Conservation (phyloP, 176 grass and related monocot species). For the Eleusine indica region DNA sequence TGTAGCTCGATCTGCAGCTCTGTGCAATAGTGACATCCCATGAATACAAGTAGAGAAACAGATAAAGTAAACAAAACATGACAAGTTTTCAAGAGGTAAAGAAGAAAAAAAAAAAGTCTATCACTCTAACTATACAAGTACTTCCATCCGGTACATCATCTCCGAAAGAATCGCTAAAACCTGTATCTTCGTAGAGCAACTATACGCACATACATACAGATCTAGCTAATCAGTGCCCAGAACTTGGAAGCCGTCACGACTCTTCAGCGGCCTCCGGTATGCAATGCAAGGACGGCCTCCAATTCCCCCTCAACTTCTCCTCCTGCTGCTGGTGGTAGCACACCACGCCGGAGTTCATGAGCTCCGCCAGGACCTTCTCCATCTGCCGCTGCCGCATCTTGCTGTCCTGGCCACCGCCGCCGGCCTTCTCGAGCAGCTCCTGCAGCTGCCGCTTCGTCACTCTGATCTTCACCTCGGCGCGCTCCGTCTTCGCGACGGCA, state of each 20-base stretch:
- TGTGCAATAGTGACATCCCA: background rate
- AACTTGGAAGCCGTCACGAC: background rate
- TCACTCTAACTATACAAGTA: background rate
- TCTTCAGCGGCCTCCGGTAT: constrained; percentile 49
- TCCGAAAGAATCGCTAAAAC: constrained; percentile 37
- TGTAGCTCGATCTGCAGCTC: background rate
- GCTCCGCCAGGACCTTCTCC: constrained; percentile 48
- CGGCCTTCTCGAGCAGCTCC: constrained; percentile 50
- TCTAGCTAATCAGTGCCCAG: background rate
- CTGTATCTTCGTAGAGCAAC: constrained; percentile 32
- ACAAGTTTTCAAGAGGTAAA: background rate
- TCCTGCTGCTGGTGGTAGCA: constrained; percentile 24
- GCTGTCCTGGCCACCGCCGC: constrained; percentile 1
- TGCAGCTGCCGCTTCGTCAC: constrained; percentile 64
- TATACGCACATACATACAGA: background rate
- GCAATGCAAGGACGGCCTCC: constrained; percentile 55
- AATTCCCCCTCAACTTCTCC: constrained; percentile 27
- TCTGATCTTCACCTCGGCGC: constrained; percentile 61
- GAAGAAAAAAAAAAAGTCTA: background rate
- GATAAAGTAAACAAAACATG: background rate
- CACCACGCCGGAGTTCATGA: constrained; percentile 34
- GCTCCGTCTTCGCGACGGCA: constrained; percentile 3
- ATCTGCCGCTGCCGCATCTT: constrained; percentile 25
- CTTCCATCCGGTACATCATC: constrained; percentile 22
- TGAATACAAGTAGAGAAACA: background rate